Percentiles rank a stretch among this genome's conserved stretches.
Conservation (phyloP, 345 rosid genomes). For the Aquilaria yunnanensis region DNA sequence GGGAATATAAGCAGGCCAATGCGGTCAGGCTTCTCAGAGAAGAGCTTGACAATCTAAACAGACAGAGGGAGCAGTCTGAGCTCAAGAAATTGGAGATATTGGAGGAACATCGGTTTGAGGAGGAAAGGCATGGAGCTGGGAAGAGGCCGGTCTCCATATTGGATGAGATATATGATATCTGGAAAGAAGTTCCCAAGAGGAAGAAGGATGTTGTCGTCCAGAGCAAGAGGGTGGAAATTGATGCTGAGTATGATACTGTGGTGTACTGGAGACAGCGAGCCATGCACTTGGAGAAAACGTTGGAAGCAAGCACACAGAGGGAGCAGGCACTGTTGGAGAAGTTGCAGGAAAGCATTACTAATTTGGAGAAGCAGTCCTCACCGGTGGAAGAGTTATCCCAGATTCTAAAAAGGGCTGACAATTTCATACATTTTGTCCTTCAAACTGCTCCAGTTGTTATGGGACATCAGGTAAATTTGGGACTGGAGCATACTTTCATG, state of each 20-base stretch:
- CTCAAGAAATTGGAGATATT: constrained; percentile 77
- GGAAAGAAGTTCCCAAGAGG: constrained; percentile 47
- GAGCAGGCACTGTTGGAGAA: constrained; percentile 65
- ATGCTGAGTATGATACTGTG: constrained; percentile 64
- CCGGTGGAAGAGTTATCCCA: constrained; percentile 85
- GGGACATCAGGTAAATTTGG: constrained; percentile 72
- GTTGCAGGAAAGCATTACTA: constrained; percentile 55
- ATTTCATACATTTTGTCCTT: constrained; percentile 88
- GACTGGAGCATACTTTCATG: too few relatives aligned
- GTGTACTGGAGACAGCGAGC: constrained; percentile 80
- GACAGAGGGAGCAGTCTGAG: constrained; percentile 79
- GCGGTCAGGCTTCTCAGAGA: constrained; percentile 72
- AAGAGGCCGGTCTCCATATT: constrained; percentile 59
- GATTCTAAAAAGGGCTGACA: constrained; percentile 84
- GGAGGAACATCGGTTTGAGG: constrained; percentile 85
- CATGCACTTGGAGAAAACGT: constrained; percentile 47
- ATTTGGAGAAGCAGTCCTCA: constrained; percentile 63
- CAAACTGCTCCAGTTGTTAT: constrained; percentile 92
- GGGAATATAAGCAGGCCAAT: constrained; percentile 81
- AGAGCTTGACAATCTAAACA: constrained; percentile 71
- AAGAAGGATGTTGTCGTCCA: constrained; percentile 43
- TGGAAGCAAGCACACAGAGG: constrained; percentile 70
- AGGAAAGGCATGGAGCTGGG: constrained; percentile 38
- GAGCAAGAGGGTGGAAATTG: constrained; percentile 50
- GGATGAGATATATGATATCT: constrained; percentile 43